Evolutionary conservation across 441 rosid species (phyloP), one percentile per base, ranked within the genome.

Genomic region (Euphorbia celastroides): DNA sequence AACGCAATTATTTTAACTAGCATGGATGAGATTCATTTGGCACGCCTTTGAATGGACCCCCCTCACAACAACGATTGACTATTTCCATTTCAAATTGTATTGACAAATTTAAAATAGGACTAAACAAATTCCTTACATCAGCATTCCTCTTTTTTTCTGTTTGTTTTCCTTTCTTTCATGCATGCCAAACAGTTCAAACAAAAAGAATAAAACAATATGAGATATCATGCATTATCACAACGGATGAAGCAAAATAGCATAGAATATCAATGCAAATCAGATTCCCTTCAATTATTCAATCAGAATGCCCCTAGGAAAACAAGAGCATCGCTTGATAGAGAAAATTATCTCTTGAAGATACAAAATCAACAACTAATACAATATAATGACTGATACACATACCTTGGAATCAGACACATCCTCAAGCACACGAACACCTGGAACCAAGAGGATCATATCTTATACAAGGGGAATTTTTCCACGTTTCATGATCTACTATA

Each of bases 391-490:
- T n/a, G n/a, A 34, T 34, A 34, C 38, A 57, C n/a, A 72, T 86
- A 95, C 99, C 99, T 95, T 92, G 63, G 78, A 64, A 73, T 85
- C 77, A 68, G 93, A 81, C 51, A 88, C 84, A 72, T 95, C 98
- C 83, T 95, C 98, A 66, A 95, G 86, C 75, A 95, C 89, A 83
- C 99, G 84, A 74, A 89, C 80, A 74, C 99, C 98, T 95, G 86
- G 74, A 81, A 83, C 64, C 69, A 75, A 70, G 72, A 56, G n/a
- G 20, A 58, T 27, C n/a, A 19, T 10, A 34, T 50, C 16, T 19
- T 20, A 13, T 38, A 63, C n/a, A 20, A 27, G 20, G 28, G 14
- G 30, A 10, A 11, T 26, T 2, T 11, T n/a, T 3, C 5, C 41
- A 22, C n/a, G n/a, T n/a, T n/a, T n/a, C n/a, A n/a, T n/a, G n/a